Evolutionary conservation across 2,329 filamentous ascomycete species (phyloP), one percentile per base, ranked within the genome.

Genomic region (Aquanectria penicillioides): DNA sequence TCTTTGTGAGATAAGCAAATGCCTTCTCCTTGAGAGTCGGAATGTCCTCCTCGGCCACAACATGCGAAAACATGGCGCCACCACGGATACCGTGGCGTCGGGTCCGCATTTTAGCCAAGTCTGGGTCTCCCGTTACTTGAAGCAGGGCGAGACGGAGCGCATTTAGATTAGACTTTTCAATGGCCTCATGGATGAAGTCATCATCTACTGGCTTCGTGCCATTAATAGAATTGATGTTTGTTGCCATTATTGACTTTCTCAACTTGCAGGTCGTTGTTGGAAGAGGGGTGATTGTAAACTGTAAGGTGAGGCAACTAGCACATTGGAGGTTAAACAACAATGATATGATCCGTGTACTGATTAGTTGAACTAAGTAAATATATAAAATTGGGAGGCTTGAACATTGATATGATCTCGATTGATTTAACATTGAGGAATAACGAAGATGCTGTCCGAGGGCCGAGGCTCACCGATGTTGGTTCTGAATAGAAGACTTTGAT

Each of bases 41-140:
- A 20, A 26, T 25, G 12, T 53, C 38, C 28, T 53, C 37, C 6
- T 44, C 37, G 12, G 20, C 37, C 7, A 53, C 7, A 15, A 34
- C 49, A 36, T 53, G 29, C 10, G 37, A 13, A 28, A 43, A 53
- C 49, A 53, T 53, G 38, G 49, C 49, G 6, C 49, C 49, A 11
- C 49, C 49, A 10, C 49, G 49, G 22, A 53, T 44, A 18, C 12
- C 26, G 11, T 34, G 49, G 6, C 49, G 49, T 22, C 28, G 26
- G 4, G 49, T 53, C 2, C 20, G 7, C 49, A 53, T 53, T 29
- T 53, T 53, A n/a, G 49, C 49, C 10, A 53, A 13, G 9, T 53
- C 49, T 8, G 20, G 49, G 20, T 53, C 49, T 2, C 22, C 38
- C 11, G 49, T 53, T 9, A 53, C 49, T 17, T 53, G 49, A 1